A percentile compares a stretch with the other conserved stretches of the same genome.
Conservation (phyloP, 192 early-diverging fungal genomes). For the Rhizophagus clarus region DNA sequence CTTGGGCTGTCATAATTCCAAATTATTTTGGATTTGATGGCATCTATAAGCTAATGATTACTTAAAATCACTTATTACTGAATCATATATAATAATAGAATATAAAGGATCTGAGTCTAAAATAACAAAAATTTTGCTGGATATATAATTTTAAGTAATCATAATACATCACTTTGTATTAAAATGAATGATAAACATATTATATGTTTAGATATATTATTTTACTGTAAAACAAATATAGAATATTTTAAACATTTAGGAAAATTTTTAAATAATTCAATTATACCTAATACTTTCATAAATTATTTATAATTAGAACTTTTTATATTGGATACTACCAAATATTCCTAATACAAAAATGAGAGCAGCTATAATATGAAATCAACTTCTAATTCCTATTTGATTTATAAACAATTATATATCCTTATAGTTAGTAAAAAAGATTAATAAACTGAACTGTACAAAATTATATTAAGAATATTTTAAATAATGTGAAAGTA, state of each 20-base stretch:
- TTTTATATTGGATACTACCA: constrained; percentile 12
- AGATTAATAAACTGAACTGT: not conserved
- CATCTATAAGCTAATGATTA: too few relatives aligned
- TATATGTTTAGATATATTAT: not conserved
- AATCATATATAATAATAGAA: not conserved
- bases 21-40: too few relatives aligned
- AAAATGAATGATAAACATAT: constrained; percentile 12
- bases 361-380: not conserved
- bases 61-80: constrained; percentile 27
- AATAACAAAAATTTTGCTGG: not conserved
- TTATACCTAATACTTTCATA: not conserved
- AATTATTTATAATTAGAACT: not conserved
- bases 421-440: not conserved
- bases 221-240: not conserved
- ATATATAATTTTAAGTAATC: constrained; percentile 16
- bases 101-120: not conserved
- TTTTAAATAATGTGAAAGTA: not conserved
- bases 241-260: too few relatives aligned
- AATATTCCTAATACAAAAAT: constrained; percentile 12
- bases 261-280: too few relatives aligned
- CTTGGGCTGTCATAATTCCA: too few relatives aligned
- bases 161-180: constrained; percentile 1
- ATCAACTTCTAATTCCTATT: not conserved
- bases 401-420: constrained; percentile 11
- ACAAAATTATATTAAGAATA: not conserved